Conservation (phyloP, 2,329 filamentous ascomycete genomes). For the Fusarium nodosum region DNA sequence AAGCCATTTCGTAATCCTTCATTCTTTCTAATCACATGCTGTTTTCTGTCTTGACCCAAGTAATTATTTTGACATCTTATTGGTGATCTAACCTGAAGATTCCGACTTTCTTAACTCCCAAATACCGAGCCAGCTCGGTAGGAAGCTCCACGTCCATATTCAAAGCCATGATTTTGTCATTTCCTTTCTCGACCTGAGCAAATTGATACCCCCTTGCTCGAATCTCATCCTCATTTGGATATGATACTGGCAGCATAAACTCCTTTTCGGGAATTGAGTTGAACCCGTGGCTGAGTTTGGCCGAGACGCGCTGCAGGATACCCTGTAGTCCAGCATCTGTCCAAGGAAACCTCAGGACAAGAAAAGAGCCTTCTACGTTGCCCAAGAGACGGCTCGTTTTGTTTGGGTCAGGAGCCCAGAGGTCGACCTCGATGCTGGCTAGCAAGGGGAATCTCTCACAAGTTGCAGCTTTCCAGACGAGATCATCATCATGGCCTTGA, state of each 20-base stretch:
- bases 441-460: constrained; percentile 77
- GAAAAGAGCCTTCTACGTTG: constrained; percentile 67
- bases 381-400: constrained; percentile 66
- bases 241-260: constrained; percentile 74
- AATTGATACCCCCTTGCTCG: constrained; percentile 69
- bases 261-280: constrained; percentile 70
- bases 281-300: constrained; percentile 65
- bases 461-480: constrained; percentile 78
- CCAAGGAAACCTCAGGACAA: constrained; percentile 77
- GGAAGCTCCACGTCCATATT: constrained; percentile 72
- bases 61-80: constrained; percentile 56
- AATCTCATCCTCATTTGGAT: constrained; percentile 70
- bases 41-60: constrained; percentile 70
- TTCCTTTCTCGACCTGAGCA: constrained; percentile 75
- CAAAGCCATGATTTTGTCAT: constrained; percentile 67
- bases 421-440: constrained; percentile 75
- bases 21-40: constrained; percentile 31
- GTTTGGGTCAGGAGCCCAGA: constrained; percentile 76
- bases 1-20: background rate
- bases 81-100: constrained; percentile 76
- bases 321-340: constrained; percentile 64
- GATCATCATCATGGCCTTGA: constrained; percentile 61
- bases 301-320: constrained; percentile 59
- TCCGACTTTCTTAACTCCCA: constrained; percentile 76
- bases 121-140: constrained; percentile 71